phyloP scores from a whole-genome alignment of 169 alveolate genomes.

The Eimeria sp. region DNA sequence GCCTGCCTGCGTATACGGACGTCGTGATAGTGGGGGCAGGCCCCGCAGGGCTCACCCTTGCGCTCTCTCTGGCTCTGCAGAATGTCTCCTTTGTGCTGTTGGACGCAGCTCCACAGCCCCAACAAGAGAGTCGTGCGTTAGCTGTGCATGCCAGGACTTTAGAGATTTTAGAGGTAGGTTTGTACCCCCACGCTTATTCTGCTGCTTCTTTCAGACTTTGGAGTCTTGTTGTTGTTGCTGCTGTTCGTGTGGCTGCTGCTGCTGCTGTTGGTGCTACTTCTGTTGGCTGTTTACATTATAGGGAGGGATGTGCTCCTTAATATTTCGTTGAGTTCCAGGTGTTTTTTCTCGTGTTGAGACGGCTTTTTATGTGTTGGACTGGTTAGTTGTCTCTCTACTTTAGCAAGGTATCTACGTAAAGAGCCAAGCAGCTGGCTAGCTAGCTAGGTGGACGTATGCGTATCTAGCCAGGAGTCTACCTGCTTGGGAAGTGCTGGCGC shows the following conservation, averaged over 20 bases:
- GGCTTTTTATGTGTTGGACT: too few species aligned
- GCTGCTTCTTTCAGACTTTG: too few species aligned
- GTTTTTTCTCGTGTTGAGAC: too few species aligned
- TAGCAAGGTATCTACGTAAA: too few species aligned
- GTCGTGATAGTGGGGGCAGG: conserved; percentile 82
- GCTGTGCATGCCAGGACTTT: conserved; percentile 72
- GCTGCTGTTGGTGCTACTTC: background rate
- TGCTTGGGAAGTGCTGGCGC: background rate
- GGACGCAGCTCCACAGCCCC: conserved; percentile 17
- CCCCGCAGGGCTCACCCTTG: conserved; percentile 77
- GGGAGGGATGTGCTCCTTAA: too few species aligned
- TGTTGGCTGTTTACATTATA: background rate
- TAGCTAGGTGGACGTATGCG: background rate
- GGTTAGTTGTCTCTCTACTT: too few species aligned
- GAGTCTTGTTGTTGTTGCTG: background rate
- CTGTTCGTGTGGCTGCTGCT: background rate
- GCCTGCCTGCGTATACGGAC: conserved; percentile 47
- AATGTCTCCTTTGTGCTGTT: conserved; percentile 42
- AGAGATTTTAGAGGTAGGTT: conserved; percentile 66
- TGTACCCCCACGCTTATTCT: background rate
- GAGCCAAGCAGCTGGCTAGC: background rate
- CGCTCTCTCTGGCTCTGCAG: conserved; percentile 46
- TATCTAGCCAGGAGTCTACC: background rate
- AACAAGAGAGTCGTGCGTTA: conserved; percentile 45
- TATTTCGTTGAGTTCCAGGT: too few species aligned